Evolutionary conservation across 225 moss, liverwort and hornwort species (phyloP).

Genomic region (Marchantia polymorpha): DNA sequence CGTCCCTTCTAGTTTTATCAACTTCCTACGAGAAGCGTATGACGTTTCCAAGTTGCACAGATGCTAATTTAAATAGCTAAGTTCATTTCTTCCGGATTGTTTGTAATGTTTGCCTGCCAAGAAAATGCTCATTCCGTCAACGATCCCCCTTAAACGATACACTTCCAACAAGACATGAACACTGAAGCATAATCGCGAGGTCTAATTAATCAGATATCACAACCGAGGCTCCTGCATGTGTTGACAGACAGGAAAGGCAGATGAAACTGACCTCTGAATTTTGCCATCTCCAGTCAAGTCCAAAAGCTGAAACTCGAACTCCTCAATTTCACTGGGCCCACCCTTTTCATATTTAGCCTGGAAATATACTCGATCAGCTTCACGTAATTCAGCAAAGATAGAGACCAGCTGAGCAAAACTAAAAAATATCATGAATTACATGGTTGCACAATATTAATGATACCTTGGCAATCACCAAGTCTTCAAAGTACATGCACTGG

Average conservation of each 20-base stretch:
- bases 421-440: too few relatives aligned
- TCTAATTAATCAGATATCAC: not conserved
- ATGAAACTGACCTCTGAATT: constrained; percentile 55
- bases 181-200: not conserved
- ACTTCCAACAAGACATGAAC: not conserved
- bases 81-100: not conserved
- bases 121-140: not conserved
- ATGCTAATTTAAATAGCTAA: not conserved
- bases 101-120: not conserved
- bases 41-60: not conserved
- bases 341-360: constrained; percentile 92
- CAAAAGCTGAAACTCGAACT: constrained; percentile 77
- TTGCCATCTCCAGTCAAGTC: constrained; percentile 82
- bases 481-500: constrained; percentile 73
- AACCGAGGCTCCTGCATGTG: not conserved
- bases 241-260: not conserved
- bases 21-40: not conserved
- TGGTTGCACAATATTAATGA: not conserved
- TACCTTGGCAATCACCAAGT: constrained; percentile 93
- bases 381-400: not conserved
- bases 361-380: not conserved
- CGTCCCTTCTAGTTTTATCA: not conserved
- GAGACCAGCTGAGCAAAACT: not conserved
- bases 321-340: constrained; percentile 67
- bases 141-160: not conserved